These are phyloP conservation scores for Ustilago trichophora DNA, from an alignment of 1,284 basidiomycete genomes.

Conservation along the genomic window DNA sequence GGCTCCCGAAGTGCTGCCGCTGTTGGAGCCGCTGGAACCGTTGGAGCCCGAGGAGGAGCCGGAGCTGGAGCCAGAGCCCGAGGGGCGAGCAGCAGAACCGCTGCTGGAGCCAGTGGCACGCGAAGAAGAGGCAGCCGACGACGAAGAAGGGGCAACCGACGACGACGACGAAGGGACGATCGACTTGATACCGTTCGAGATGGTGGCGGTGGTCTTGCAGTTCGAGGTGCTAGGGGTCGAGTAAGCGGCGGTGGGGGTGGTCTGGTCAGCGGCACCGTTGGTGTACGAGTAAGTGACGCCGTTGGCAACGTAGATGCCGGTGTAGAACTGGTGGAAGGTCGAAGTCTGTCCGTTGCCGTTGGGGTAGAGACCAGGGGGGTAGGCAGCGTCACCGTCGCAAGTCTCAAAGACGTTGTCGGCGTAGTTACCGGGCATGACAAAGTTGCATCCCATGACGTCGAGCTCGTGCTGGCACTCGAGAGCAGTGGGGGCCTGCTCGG, in stretches of 20 bases:
- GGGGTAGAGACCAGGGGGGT: conserved; percentile 61
- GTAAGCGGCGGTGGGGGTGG: conserved; percentile 57
- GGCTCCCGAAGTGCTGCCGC: conserved; percentile 34
- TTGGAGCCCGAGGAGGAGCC: conserved; percentile 1
- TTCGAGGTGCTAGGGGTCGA: conserved; percentile 55
- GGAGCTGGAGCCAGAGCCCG: conserved; percentile 4
- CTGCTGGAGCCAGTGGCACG: no score
- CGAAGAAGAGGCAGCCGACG: conserved; percentile 5
- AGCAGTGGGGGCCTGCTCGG: conserved; percentile 42
- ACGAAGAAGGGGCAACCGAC: conserved; percentile 5
- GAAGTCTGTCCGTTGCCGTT: conserved; percentile 50
- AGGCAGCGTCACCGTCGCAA: conserved; percentile 63
- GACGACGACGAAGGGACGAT: conserved; percentile 20
- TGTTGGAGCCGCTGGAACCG: conserved; percentile 5
- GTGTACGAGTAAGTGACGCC: conserved; percentile 51
- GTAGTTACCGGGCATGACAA: conserved; percentile 67
- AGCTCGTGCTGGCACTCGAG: conserved; percentile 61
- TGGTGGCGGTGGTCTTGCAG: conserved; percentile 45
- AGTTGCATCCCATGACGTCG: conserved; percentile 63
- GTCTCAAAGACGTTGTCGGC: conserved; percentile 55
- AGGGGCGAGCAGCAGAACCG: no score
- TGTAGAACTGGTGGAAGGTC: conserved; percentile 60
- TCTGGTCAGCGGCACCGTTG: conserved; percentile 54
- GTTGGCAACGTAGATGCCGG: conserved; percentile 45
- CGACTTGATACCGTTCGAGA: conserved; percentile 54